phyloP scores from a whole-genome alignment of 1,139 yeast species.

The Lodderomyces parapsilosis region DNA sequence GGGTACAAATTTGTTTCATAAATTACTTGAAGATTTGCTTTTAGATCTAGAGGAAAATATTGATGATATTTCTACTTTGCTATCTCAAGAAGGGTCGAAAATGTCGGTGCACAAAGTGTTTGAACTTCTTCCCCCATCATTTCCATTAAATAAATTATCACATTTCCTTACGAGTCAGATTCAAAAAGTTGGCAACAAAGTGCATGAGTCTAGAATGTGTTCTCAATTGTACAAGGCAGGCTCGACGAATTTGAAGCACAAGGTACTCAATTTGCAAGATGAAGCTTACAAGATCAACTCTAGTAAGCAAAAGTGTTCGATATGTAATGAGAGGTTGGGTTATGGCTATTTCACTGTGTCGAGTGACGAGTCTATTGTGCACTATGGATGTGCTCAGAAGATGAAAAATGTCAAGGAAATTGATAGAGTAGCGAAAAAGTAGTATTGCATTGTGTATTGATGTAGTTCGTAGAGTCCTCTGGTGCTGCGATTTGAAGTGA shows the following conservation, averaged over 20 bases:
- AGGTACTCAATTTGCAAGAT: conserved; percentile 38
- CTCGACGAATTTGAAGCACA: conserved; percentile 30
- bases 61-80: conserved; percentile 41
- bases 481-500: too few relatives aligned
- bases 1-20: conserved; percentile 43
- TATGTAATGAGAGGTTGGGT: conserved; percentile 64
- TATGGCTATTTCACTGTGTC: conserved; percentile 58
- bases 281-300: conserved; percentile 35
- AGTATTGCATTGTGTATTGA: background rate
- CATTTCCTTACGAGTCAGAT: conserved; percentile 49
- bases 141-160: conserved; percentile 45
- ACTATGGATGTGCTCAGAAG: conserved; percentile 57
- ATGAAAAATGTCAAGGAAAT: background rate
- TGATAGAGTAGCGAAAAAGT: background rate
- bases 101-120: conserved; percentile 54
- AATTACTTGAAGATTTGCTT: conserved; percentile 37
- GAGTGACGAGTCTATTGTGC: conserved; percentile 56
- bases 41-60: conserved; percentile 31
- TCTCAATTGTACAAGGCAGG: conserved; percentile 40
- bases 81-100: conserved; percentile 50
- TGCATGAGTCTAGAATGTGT: conserved; percentile 27
- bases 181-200: conserved; percentile 26
- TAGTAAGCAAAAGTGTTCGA: conserved; percentile 47
- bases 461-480: too few relatives aligned
- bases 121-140: conserved; percentile 48